Evolutionary conservation across 1,284 basidiomycete species (phyloP).

Genomic region (Volvariella surrecta): DNA sequence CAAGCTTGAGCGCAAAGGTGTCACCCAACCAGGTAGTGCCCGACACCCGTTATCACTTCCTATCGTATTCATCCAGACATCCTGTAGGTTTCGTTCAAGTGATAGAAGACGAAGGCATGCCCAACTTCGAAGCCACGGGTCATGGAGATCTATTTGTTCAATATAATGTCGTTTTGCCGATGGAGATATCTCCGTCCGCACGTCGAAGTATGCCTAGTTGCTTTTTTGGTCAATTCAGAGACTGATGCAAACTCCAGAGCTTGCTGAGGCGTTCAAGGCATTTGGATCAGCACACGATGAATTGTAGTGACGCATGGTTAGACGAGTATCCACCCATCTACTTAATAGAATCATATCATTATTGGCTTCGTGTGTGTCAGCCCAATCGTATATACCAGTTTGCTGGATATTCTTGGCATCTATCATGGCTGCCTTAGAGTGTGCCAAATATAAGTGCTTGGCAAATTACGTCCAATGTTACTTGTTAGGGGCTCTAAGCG

Average conservation of each 20-base stretch:
- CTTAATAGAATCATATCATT: neutral
- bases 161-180: slow-evolving; percentile 84
- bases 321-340: too few relatives aligned
- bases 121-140: slow-evolving; percentile 50
- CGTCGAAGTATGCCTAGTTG: slow-evolving; percentile 58
- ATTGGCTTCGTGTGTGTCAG: neutral
- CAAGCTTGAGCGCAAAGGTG: slow-evolving; percentile 58
- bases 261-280: slow-evolving; percentile 46
- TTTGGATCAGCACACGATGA: slow-evolving; percentile 40
- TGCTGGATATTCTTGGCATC: too few relatives aligned
- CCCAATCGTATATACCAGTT: too few relatives aligned
- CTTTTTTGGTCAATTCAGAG: slow-evolving; percentile 11
- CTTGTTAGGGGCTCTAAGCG: too few relatives aligned
- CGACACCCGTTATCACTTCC: neutral
- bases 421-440: too few relatives aligned
- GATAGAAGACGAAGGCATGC: slow-evolving; percentile 87
- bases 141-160: slow-evolving; percentile 87
- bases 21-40: slow-evolving; percentile 80
- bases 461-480: too few relatives aligned
- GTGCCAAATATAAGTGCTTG: too few relatives aligned
- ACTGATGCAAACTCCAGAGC: slow-evolving; percentile 26
- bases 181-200: slow-evolving; percentile 53
- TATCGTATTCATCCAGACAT: slow-evolving; percentile 2
- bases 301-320: slow-evolving; percentile 25
- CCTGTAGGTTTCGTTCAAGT: slow-evolving; percentile 72